These are phyloP conservation scores for Aspergillus caelatus DNA, from an alignment of 2,329 filamentous ascomycete genomes.

Conservation along the genomic window DNA sequence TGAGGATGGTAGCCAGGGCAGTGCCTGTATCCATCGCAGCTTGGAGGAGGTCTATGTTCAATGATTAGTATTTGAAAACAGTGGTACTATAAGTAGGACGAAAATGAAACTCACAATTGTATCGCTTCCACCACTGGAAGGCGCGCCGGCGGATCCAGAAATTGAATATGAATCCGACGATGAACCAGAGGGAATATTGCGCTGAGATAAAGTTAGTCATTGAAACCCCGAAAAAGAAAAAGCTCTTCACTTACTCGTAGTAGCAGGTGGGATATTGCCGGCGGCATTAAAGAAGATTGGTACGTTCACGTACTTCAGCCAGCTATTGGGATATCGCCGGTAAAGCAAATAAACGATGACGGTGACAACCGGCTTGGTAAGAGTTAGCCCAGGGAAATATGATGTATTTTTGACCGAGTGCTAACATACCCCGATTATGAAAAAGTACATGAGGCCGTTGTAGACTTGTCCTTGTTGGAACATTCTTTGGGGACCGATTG, in stretches of 20 bases:
- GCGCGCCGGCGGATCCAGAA: constrained; percentile 32
- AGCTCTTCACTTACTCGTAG: constrained; percentile 32
- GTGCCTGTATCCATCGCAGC: constrained; percentile 40
- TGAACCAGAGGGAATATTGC: constrained; percentile 38
- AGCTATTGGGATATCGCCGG: constrained; percentile 33
- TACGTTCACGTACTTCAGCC: constrained; percentile 37
- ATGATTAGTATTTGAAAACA: too few species aligned
- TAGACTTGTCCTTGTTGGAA: constrained; percentile 36
- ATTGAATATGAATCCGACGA: constrained; percentile 36
- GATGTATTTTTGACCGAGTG: background rate
- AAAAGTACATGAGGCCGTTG: constrained; percentile 35
- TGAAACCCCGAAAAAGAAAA: background rate
- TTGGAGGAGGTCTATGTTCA: constrained; percentile 23
- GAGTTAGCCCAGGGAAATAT: background rate
- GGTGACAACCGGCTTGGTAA: constrained; percentile 31
- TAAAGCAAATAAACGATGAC: constrained; percentile 31
- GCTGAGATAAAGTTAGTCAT: constrained; percentile 8
- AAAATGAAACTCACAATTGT: constrained; percentile 35
- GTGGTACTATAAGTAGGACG: too few species aligned
- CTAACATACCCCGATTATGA: constrained; percentile 31
- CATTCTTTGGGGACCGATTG: constrained; percentile 37
- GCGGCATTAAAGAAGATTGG: constrained; percentile 39
- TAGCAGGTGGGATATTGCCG: constrained; percentile 37
- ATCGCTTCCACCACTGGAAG: constrained; percentile 38
- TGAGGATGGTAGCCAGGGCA: constrained; percentile 34